Evolutionary conservation across 2,329 filamentous ascomycete genomes (phyloP).

Genomic region (Apiospora pterosperma): DNA sequence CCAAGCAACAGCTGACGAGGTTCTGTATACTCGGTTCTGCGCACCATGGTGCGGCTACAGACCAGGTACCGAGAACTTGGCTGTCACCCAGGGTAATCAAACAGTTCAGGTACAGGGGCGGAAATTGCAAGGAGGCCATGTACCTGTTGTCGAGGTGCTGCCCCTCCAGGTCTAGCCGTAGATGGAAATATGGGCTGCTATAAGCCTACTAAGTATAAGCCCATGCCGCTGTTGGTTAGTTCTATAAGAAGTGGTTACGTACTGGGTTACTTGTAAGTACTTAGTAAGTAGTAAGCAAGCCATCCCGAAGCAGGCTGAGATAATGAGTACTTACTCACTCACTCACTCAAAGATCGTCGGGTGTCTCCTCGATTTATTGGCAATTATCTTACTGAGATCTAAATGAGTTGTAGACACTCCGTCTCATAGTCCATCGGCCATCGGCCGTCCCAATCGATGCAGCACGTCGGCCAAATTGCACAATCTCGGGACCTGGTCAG

Average conservation of each 20-base stretch:
- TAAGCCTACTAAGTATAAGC: no score
- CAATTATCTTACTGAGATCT: no score
- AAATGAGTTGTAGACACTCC: neutral
- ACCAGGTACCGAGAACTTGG: neutral
- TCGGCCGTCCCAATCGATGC: neutral
- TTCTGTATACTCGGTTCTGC: neutral
- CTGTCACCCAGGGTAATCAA: neutral
- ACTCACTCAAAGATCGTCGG: no score
- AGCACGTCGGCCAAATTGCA: neutral
- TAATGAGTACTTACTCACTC: no score
- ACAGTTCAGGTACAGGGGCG: neutral
- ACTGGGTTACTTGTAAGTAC: no score
- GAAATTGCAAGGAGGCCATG: neutral
- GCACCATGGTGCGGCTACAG: neutral
- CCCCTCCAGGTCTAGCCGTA: neutral
- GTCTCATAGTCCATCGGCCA: neutral
- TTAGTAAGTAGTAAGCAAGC: no score
- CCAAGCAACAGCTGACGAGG: neutral
- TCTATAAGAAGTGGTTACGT: no score
- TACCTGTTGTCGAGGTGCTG: neutral
- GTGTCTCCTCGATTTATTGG: no score
- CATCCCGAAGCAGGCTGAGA: no score
- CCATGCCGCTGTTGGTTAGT: neutral
- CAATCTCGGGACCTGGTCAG: neutral
- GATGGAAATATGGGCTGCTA: neutral